Conservation (phyloP, 2,329 filamentous ascomycete species). For the Trichoderma hamatum region DNA sequence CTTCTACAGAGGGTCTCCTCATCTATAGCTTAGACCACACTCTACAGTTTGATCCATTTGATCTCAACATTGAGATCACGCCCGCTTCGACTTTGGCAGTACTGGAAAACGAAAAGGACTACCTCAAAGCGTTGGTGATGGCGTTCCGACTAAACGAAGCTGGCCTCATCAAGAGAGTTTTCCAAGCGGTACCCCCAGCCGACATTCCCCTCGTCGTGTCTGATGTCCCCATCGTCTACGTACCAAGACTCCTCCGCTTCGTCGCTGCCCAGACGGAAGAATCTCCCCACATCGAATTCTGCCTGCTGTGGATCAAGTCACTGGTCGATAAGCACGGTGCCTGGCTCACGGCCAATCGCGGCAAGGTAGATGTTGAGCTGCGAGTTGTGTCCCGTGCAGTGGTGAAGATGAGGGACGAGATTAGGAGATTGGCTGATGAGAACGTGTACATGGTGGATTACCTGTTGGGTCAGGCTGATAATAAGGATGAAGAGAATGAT, state of each 20-base stretch:
- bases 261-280: slow-evolving; percentile 86
- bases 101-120: slow-evolving; percentile 71
- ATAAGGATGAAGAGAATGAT: slow-evolving; percentile 32
- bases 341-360: slow-evolving; percentile 79
- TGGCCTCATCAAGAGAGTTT: slow-evolving; percentile 79
- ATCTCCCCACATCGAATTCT: slow-evolving; percentile 92
- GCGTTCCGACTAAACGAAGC: slow-evolving; percentile 92
- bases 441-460: slow-evolving; percentile 91
- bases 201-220: slow-evolving; percentile 79
- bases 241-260: slow-evolving; percentile 81
- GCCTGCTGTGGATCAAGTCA: slow-evolving; percentile 87
- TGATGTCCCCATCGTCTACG: slow-evolving; percentile 81
- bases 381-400: slow-evolving; percentile 81
- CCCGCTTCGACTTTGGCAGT: slow-evolving; percentile 78
- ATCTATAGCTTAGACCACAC: slow-evolving; percentile 88
- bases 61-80: slow-evolving; percentile 92
- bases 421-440: slow-evolving; percentile 81
- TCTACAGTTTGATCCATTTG: slow-evolving; percentile 91
- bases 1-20: slow-evolving; percentile 89
- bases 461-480: slow-evolving; percentile 58
- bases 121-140: slow-evolving; percentile 93
- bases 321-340: slow-evolving; percentile 80
- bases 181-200: slow-evolving; percentile 75
- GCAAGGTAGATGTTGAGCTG: slow-evolving; percentile 80
- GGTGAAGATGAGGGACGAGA: slow-evolving; percentile 76